Base-by-base conservation (phyloP, 176 grass and related monocot species). In the Chrysopogon serrulatus region DNA sequence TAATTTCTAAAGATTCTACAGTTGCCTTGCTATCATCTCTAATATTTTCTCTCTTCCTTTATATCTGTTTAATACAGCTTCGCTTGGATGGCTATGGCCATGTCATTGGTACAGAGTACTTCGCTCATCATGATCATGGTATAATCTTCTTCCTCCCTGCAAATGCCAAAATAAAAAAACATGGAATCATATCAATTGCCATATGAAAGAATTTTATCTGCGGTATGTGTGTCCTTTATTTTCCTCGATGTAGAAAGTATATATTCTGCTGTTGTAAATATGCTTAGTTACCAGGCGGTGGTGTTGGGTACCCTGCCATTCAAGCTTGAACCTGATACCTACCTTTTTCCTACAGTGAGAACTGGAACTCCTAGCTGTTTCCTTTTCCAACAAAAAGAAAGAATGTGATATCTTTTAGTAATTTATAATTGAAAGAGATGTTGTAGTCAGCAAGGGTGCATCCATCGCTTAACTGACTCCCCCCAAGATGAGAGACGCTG, bases 111-210 rank as follows among this genome's bases (percentile, higher is more conserved):
- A 92, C 90, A 27, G 92, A 98, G 72, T 98, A 90, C 75, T 84
- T 98, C 30, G 71, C 60, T 80, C 92, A 92, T 76, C 92, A 92
- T 49, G 78, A 91, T 27, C 92, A 98, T 88, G 95, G 95, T 98
- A 94, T 85, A 68, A 31, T 71, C 39, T 41, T 64, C 7, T 63
- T 56, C 35, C 54, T n/a, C n/a, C n/a, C n/a, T n/a, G n/a, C n/a
- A n/a, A n/a, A n/a, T 65, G 9, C 34, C 61, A 31, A n/a, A 36
- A 70, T 48, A 77, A 27, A 76, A 67, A 65, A 76, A 10, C 31
- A 39, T 61, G 37, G 13, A 68, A 56, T 59, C 18, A 19, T 51
- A 27, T 21, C 27, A 33, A 48, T 49, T 74, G 8, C 36, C 16
- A 23, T 80, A 74, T 19, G 24, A 45, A 67, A 84, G 36, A 56